These are phyloP conservation scores for Colletotrichum sidae DNA, from an alignment of 2,329 filamentous ascomycete species.

Conservation along the genomic window DNA sequence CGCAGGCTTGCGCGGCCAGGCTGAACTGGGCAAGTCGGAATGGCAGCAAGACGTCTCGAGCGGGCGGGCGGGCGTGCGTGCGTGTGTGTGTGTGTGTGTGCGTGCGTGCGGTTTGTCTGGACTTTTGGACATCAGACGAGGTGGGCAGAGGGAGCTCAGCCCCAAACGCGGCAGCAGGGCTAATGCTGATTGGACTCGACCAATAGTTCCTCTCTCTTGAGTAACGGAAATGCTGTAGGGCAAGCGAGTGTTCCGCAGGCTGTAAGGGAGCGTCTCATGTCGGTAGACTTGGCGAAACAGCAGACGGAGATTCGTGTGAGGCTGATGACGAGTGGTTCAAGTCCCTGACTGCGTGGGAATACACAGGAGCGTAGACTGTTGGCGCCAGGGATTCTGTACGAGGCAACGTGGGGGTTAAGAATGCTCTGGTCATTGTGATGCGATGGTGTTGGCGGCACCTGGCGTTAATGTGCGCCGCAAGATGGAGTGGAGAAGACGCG, in stretches of 20 bases:
- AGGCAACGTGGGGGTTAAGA: too few relatives aligned
- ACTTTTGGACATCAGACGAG: conserved; percentile 20
- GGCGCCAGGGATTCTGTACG: too few relatives aligned
- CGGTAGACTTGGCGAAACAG: conserved; percentile 26
- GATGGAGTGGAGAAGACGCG: too few relatives aligned
- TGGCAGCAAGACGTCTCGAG: conserved; percentile 1
- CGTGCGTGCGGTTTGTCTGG: conserved; percentile 11
- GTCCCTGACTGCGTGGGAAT: conserved; percentile 1
- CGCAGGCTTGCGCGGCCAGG: conserved; percentile 23
- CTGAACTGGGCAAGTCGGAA: not conserved
- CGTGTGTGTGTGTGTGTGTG: too few relatives aligned
- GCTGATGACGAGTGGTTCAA: conserved; percentile 1
- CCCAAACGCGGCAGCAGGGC: conserved; percentile 34
- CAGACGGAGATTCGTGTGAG: conserved; percentile 22
- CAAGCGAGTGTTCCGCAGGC: not conserved
- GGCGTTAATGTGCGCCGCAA: conserved; percentile 2
- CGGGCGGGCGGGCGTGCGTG: too few relatives aligned
- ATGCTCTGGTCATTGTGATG: too few relatives aligned
- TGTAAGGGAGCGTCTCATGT: conserved; percentile 26
- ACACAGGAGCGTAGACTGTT: too few relatives aligned
- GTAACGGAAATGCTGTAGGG: not conserved
- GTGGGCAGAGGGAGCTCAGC: conserved; percentile 29
- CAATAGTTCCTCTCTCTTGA: not conserved
- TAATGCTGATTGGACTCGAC: conserved; percentile 13
- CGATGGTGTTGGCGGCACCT: not conserved